phyloP scores from a whole-genome alignment of 2,329 filamentous ascomycete genomes.

The Penicillium brevicompactum region DNA sequence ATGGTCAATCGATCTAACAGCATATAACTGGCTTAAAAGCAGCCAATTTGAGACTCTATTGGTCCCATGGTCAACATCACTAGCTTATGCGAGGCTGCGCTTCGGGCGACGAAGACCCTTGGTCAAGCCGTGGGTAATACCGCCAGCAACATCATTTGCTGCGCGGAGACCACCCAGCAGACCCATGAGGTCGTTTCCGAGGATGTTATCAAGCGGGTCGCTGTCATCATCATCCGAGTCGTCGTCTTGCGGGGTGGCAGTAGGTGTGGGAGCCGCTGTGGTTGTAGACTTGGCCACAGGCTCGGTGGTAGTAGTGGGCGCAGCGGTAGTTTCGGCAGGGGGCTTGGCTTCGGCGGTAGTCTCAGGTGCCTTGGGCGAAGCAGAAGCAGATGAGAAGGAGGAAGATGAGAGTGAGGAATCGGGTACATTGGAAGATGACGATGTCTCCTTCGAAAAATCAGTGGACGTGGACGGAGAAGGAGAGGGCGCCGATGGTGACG shows the following conservation, averaged over 20 bases:
- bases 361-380: constrained; percentile 8
- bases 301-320: not conserved
- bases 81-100: not conserved
- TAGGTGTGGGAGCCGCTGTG: not conserved
- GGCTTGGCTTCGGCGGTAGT: not conserved
- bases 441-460: constrained; percentile 26
- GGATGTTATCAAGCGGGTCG: not conserved
- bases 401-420: constrained; percentile 29
- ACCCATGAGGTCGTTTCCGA: constrained; percentile 3
- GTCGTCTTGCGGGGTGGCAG: not conserved
- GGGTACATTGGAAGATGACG: constrained; percentile 26
- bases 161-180: constrained; percentile 1
- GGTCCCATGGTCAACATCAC: not conserved
- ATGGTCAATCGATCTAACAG: not conserved
- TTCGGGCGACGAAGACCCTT: not conserved
- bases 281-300: constrained; percentile 62
- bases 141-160: not conserved
- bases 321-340: not conserved
- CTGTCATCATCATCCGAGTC: not conserved
- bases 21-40: not conserved
- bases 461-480: constrained; percentile 25
- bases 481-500: constrained; percentile 26
- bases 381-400: constrained; percentile 21
- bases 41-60: not conserved
- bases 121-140: not conserved